These are phyloP conservation scores for Nemania sp. DNA, from an alignment of 2,329 filamentous ascomycete species.

Conservation along the genomic window DNA sequence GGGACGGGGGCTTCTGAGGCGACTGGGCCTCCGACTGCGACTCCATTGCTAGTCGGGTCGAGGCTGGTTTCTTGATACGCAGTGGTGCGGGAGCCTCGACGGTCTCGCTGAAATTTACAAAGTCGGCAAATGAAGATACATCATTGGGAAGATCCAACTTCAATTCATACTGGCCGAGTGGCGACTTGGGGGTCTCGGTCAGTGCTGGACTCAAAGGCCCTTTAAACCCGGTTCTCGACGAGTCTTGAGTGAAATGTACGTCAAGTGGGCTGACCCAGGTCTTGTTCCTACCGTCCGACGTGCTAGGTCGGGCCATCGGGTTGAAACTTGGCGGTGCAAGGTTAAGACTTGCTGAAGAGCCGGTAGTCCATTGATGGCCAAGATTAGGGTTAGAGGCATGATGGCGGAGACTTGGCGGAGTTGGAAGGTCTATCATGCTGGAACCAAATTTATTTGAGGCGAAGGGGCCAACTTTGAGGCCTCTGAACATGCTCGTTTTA, in stretches of 20 bases:
- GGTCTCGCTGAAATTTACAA: slow-evolving; percentile 31
- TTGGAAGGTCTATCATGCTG: slow-evolving; percentile 51
- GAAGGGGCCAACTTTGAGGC: slow-evolving; percentile 39
- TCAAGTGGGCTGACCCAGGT: slow-evolving; percentile 54
- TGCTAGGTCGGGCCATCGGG: slow-evolving; percentile 38
- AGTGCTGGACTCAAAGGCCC: slow-evolving; percentile 12
- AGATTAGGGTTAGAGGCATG: slow-evolving; percentile 37
- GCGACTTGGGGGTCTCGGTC: slow-evolving; percentile 41
- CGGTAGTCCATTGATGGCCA: slow-evolving; percentile 42
- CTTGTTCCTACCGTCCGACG: slow-evolving; percentile 41
- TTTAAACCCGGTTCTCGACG: slow-evolving; percentile 28
- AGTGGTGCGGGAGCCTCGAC: slow-evolving; percentile 29
- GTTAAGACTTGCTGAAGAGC: slow-evolving; percentile 42
- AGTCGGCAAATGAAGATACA: slow-evolving; percentile 36
- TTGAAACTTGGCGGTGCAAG: slow-evolving; percentile 36
- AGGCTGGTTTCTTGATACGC: slow-evolving; percentile 30
- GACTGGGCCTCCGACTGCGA: slow-evolving; percentile 19
- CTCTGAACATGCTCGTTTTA: slow-evolving; percentile 29
- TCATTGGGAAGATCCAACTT: slow-evolving; percentile 37
- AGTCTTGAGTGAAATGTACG: slow-evolving; percentile 46
- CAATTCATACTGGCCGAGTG: slow-evolving; percentile 47
- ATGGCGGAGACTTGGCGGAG: slow-evolving; percentile 36
- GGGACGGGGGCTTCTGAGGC: slow-evolving; percentile 39
- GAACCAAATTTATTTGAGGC: slow-evolving; percentile 44
- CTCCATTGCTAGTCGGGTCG: slow-evolving; percentile 13